Evolutionary conservation across 768 basidiomycete genomes (phyloP), one percentile per base, ranked within the genome.

Genomic region (Kwoniella dendrophila): DNA sequence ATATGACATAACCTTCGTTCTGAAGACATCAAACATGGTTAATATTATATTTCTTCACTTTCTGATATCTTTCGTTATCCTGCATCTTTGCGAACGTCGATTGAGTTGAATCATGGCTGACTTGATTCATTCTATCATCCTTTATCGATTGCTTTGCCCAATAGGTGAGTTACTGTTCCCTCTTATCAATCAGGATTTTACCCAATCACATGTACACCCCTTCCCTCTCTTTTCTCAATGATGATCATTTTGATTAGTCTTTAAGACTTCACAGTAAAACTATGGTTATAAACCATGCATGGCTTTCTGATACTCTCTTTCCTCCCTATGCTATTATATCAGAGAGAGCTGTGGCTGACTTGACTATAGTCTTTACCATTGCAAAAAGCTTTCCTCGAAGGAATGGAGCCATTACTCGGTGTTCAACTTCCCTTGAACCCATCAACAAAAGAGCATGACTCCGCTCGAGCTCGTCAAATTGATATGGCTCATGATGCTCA

Each of bases 211-310:
- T 20, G 27, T 50, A 67, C 65, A 30, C 26, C 20, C 51, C 27
- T 53, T 64, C 64, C 65, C 71, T 49, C 67, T n/a, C 71, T 75
- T 80, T 81, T 43, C 62, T 68, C 44, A 56, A 84, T 86, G 87
- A 86, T 84, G 83, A 85, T 41, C 79, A 80, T 80, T 84, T 83
- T 88, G 92, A 93, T 94, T 94, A 93, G 90, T 94, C 75, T 77
- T 75, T 65, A 79, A 80, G 79, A 80, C 79, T 52, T 64, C 66
- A 53, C 55, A 56, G 55, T 50, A 49, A 48, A 58, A 53, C 64
- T 65, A 73, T 80, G 79, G 79, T 80, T 79, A 67, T 62, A 79
- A 73, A 71, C 67, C 56, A 80, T 80, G 78, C 78, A 80, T 80
- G 79, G 79, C 79, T 80, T 79, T 74, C 78, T 80, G 79, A 80